Percentiles rank a stretch among this genome's conserved stretches.
Conservation (phyloP, 2,329 filamentous ascomycete species). For the Penicillium sp. region DNA sequence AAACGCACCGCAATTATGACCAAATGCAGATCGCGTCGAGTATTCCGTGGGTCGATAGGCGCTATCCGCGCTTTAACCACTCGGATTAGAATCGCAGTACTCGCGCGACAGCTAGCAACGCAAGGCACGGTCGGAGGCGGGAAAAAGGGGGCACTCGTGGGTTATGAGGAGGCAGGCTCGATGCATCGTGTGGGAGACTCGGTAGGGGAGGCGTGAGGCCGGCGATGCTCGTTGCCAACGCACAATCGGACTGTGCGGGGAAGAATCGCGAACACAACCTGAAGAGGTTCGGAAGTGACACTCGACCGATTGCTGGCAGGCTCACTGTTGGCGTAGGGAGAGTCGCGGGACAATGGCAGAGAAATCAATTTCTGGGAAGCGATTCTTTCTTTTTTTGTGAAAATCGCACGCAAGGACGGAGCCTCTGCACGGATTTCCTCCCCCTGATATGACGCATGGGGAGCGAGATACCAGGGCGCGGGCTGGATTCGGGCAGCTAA, state of each 20-base stretch:
- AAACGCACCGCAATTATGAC: neutral
- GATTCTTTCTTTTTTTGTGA: neutral
- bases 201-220: conserved; percentile 1
- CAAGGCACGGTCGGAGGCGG: conserved; percentile 24
- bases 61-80: conserved; percentile 1
- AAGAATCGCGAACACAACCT: conserved; percentile 1
- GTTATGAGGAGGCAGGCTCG: conserved; percentile 18
- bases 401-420: conserved; percentile 4
- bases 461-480: conserved; percentile 3
- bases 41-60: neutral
- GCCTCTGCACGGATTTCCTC: conserved; percentile 9
- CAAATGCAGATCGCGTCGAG: conserved; percentile 16
- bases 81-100: neutral
- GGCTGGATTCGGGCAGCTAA: conserved; percentile 4
- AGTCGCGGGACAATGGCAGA: neutral
- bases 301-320: neutral
- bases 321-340: neutral
- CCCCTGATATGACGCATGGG: conserved; percentile 22
- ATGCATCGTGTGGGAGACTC: conserved; percentile 35
- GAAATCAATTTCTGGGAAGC: neutral
- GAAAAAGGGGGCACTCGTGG: conserved; percentile 24
- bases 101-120: conserved; percentile 23
- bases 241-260: conserved; percentile 16
- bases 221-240: conserved; percentile 18
- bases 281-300: neutral